Evolutionary conservation across 2,329 filamentous ascomycete species (phyloP).

Genomic region (Esteya vermicola): DNA sequence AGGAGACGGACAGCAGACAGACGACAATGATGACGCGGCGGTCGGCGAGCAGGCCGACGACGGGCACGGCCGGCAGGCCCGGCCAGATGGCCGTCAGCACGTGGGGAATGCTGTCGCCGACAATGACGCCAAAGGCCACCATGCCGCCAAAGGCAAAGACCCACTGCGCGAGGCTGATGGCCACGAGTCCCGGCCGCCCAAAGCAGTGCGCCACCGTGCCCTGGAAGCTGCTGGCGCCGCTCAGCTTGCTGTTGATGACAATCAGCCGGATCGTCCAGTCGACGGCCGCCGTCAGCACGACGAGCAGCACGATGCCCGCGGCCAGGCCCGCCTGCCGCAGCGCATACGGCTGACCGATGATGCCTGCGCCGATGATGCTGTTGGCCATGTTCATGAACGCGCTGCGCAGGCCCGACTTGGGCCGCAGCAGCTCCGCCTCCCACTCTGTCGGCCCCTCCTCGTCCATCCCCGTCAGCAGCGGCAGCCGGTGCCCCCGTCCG

Average conservation of each 20-base stretch:
- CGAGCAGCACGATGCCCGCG: constrained; percentile 63
- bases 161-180: constrained; percentile 87
- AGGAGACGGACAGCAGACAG: constrained; percentile 75
- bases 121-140: constrained; percentile 95
- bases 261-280: constrained; percentile 98
- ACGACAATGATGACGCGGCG: constrained; percentile 76
- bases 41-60: constrained; percentile 71
- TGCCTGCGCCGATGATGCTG: constrained; percentile 75
- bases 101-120: constrained; percentile 90
- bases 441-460: constrained; percentile 28
- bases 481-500: constrained; percentile 39
- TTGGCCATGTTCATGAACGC: constrained; percentile 99
- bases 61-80: constrained; percentile 52
- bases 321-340: constrained; percentile 80
- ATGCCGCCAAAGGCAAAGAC: constrained; percentile 97
- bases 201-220: constrained; percentile 94
- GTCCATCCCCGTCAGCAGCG: constrained; percentile 48
- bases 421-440: constrained; percentile 46
- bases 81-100: constrained; percentile 77
- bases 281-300: constrained; percentile 67
- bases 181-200: constrained; percentile 72
- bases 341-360: constrained; percentile 86
- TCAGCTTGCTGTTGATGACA: constrained; percentile 94
- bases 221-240: constrained; percentile 86
- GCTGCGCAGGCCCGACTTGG: constrained; percentile 71